Percentiles rank a stretch among this genome's conserved stretches.
Conservation (phyloP, 2,329 filamentous ascomycete genomes). For the Macrophomina pseudophaseolina region DNA sequence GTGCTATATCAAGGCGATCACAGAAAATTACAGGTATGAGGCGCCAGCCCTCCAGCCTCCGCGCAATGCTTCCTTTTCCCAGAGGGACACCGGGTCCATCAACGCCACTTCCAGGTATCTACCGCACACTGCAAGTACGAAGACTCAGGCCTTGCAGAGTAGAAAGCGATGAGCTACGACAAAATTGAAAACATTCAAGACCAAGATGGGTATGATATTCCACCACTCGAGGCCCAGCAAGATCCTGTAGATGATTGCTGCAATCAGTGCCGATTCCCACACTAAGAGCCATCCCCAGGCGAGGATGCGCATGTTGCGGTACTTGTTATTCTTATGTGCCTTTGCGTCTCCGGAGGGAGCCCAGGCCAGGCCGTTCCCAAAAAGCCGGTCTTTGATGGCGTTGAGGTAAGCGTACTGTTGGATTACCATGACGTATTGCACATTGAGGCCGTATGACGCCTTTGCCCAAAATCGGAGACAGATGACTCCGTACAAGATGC, state of each 20-base stretch:
- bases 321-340: conserved; percentile 51
- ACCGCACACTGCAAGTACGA: background rate
- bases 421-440: conserved; percentile 50
- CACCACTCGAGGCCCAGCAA: conserved; percentile 46
- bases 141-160: conserved; percentile 32
- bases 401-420: conserved; percentile 52
- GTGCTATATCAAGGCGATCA: too few species aligned
- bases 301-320: conserved; percentile 50
- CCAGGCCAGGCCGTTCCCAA: conserved; percentile 49
- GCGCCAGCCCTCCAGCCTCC: too few species aligned
- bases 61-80: too few species aligned
- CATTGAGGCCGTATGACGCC: conserved; percentile 49
- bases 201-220: conserved; percentile 46
- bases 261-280: conserved; percentile 42
- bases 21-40: too few species aligned
- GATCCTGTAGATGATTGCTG: conserved; percentile 44
- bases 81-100: too few species aligned
- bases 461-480: conserved; percentile 50
- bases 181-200: conserved; percentile 48
- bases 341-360: conserved; percentile 48
- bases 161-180: conserved; percentile 49
- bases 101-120: too few species aligned
- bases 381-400: conserved; percentile 50
- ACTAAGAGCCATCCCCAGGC: conserved; percentile 46
- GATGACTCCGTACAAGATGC: conserved; percentile 46